These are phyloP conservation scores for Pichia sp. DNA, from an alignment of 1,139 yeast species.

Conservation along the genomic window DNA sequence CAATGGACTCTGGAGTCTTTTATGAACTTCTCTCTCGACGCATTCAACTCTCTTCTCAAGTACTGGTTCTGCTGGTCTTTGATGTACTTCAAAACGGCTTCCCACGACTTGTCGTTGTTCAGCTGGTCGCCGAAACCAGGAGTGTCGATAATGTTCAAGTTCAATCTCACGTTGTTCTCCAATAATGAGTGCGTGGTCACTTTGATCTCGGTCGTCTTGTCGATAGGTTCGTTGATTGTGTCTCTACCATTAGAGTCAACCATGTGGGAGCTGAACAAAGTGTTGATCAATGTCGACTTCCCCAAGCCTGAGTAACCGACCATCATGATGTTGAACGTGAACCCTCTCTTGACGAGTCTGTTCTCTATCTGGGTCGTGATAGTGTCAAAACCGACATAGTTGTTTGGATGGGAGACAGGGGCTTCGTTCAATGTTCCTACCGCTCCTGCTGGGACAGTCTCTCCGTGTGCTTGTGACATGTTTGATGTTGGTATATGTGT, in stretches of 20 bases:
- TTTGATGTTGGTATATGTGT: background rate
- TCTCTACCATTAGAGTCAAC: conserved; percentile 70
- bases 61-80: conserved; percentile 95
- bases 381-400: conserved; percentile 92
- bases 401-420: conserved; percentile 36
- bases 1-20: conserved; percentile 95
- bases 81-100: conserved; percentile 88
- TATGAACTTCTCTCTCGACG: conserved; percentile 82
- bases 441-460: background rate
- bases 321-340: conserved; percentile 89
- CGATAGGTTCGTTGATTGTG: conserved; percentile 62
- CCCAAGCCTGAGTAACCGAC: conserved; percentile 96
- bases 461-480: conserved; percentile 3
- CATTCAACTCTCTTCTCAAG: conserved; percentile 91
- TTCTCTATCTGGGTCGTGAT: conserved; percentile 94
- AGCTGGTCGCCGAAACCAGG: conserved; percentile 98
- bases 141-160: conserved; percentile 85
- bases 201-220: conserved; percentile 84
- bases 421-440: background rate
- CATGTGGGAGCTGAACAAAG: conserved; percentile 80
- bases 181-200: conserved; percentile 63
- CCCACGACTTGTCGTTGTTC: conserved; percentile 96
- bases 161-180: conserved; percentile 84
- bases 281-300: conserved; percentile 85
- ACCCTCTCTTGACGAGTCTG: conserved; percentile 85